Conservation (phyloP, 2,329 filamentous ascomycete genomes). For the Paecilomyces sp. region DNA sequence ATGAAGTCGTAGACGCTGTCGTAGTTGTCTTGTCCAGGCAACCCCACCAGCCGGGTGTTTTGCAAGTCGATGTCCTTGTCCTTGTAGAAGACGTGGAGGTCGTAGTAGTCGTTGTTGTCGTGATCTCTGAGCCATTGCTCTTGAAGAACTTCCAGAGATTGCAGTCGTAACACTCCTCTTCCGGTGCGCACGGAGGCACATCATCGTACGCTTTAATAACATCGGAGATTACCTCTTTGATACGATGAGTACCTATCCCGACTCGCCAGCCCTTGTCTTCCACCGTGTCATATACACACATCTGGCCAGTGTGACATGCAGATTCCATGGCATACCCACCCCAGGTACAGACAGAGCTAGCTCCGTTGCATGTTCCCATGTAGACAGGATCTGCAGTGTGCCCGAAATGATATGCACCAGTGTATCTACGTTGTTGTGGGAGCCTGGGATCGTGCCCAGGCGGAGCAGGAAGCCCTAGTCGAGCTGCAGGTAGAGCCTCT, state of each 20-base stretch:
- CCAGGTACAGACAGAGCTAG: slow-evolving; percentile 80
- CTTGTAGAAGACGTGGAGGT: slow-evolving; percentile 53
- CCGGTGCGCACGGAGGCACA: slow-evolving; percentile 68
- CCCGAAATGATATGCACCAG: slow-evolving; percentile 82
- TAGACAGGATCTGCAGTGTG: slow-evolving; percentile 94
- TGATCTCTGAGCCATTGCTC: slow-evolving; percentile 78
- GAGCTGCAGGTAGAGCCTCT: slow-evolving; percentile 76
- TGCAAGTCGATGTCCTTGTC: slow-evolving; percentile 75
- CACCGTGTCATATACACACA: slow-evolving; percentile 90
- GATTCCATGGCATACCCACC: slow-evolving; percentile 92
- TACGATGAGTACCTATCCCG: slow-evolving; percentile 84
- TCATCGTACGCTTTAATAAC: slow-evolving; percentile 76
- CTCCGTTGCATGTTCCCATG: slow-evolving; percentile 87
- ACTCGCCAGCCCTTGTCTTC: slow-evolving; percentile 87
- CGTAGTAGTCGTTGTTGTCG: slow-evolving; percentile 53
- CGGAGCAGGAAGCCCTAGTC: slow-evolving; percentile 78
- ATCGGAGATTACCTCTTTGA: slow-evolving; percentile 78
- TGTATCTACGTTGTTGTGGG: slow-evolving; percentile 64
- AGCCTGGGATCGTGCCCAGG: slow-evolving; percentile 66
- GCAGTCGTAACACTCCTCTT: slow-evolving; percentile 80
- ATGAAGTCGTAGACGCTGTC: slow-evolving; percentile 25
- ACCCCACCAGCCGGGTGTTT: slow-evolving; percentile 91
- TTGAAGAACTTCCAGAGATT: slow-evolving; percentile 91
- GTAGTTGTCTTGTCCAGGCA: slow-evolving; percentile 44
- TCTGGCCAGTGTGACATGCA: slow-evolving; percentile 79